A percentile compares a stretch with the other conserved stretches of the same genome.
Evolutionary conservation across 2,329 filamentous ascomycete species (phyloP).

Genomic region (Microdochium bolleyi): DNA sequence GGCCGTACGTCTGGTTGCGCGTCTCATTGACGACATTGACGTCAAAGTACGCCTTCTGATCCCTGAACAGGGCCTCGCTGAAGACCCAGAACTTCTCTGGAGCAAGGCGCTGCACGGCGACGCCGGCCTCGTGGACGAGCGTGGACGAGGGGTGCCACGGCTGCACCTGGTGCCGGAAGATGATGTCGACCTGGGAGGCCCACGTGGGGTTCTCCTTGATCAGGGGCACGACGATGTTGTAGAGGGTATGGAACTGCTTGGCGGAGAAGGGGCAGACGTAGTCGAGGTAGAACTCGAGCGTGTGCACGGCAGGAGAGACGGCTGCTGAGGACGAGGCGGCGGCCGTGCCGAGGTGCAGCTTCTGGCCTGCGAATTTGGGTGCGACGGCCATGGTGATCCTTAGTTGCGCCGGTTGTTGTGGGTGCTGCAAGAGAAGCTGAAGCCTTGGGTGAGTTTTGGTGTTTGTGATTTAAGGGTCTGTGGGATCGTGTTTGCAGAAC

Average conservation of each 20-base stretch:
- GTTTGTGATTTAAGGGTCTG: no score
- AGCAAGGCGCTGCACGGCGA: constrained; percentile 66
- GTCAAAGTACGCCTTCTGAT: constrained; percentile 77
- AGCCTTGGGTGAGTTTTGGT: no score
- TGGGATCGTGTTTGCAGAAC: no score
- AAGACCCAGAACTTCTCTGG: constrained; percentile 76
- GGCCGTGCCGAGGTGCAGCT: constrained; percentile 41
- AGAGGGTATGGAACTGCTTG: constrained; percentile 69
- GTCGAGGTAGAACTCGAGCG: constrained; percentile 67
- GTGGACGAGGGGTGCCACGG: constrained; percentile 90
- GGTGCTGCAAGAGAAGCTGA: no score
- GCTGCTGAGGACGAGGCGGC: constrained; percentile 22
- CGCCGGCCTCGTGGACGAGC: constrained; percentile 72
- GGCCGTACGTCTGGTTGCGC: constrained; percentile 74
- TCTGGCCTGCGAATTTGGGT: constrained; percentile 69
- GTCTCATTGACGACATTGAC: constrained; percentile 75
- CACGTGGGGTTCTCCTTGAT: constrained; percentile 53
- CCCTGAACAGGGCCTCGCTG: constrained; percentile 54
- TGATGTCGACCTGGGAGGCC: constrained; percentile 54
- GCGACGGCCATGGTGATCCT: constrained; percentile 57
- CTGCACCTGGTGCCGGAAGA: constrained; percentile 89
- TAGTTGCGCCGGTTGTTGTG: not conserved
- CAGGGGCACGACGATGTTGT: constrained; percentile 54
- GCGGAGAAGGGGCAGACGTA: constrained; percentile 77
- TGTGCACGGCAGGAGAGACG: constrained; percentile 42